These are phyloP conservation scores for Daldinia sp. DNA, from an alignment of 2,329 filamentous ascomycete species.

Conservation along the genomic window DNA sequence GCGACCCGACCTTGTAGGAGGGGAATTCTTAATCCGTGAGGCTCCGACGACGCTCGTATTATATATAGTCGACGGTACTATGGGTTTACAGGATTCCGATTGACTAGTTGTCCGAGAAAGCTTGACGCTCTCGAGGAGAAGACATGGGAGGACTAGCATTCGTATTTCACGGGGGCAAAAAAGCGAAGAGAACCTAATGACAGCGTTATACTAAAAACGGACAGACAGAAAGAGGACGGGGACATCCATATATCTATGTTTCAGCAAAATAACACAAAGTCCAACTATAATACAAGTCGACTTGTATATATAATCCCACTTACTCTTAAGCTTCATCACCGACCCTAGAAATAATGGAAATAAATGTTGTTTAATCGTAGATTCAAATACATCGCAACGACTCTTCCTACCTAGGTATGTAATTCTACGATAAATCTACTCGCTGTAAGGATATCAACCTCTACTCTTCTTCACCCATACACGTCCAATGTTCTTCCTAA, in stretches of 20 bases:
- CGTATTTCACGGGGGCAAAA: too few species aligned
- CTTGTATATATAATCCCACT: background rate
- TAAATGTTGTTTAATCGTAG: conserved; percentile 1
- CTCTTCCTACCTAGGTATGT: background rate
- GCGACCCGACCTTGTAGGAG: background rate
- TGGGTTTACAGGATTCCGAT: too few species aligned
- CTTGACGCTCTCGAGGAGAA: too few species aligned
- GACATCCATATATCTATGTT: too few species aligned
- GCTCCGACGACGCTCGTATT: too few species aligned
- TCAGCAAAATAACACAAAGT: too few species aligned
- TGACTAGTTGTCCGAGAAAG: too few species aligned
- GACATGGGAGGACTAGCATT: too few species aligned
- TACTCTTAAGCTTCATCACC: too few species aligned
- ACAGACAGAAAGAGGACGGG: background rate
- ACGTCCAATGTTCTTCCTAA: background rate
- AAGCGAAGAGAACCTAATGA: too few species aligned
- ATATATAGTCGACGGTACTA: too few species aligned
- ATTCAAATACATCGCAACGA: background rate
- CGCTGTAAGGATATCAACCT: background rate
- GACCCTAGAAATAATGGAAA: background rate
- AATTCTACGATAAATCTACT: background rate
- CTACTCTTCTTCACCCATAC: background rate
- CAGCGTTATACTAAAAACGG: too few species aligned
- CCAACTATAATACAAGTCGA: background rate
- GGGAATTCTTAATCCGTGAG: background rate